Base-by-base conservation (phyloP, 345 rosid genomes). In the Adansonia digitata region DNA sequence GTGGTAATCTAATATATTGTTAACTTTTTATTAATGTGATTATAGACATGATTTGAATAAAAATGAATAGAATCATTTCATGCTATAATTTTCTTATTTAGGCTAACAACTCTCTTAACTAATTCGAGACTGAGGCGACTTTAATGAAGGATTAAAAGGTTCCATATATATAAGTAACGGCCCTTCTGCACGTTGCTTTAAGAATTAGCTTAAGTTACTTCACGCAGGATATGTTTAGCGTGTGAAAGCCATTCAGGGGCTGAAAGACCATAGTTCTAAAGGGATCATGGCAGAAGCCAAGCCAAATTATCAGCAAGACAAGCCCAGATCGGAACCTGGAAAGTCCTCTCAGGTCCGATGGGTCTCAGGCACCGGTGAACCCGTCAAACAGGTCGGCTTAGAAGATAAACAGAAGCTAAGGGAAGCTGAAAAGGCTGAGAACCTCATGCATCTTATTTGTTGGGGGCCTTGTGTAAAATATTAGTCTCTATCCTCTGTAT, bases 401-500 rank as follows among this genome's bases (percentile, higher is more conserved):
- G 53, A 13, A 3, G 75, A 72, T 40, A 40, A 72, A 57, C 49
- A 26, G 52, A 57, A 37, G 63, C 63, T 57, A 37, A 72, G 66
- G 65, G 55, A 72, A 57, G 66, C 42, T 39, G 42, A 57, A 45
- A 72, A 72, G 40, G 75, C 66, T 39, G 75, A 72, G 65, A 55
- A 72, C 29, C 20, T 72, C 64, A 15, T 57, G 55, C 67, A 72
- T 40, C 53, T 57, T 7, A 59, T 72, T 27, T 57, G 75, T 26
- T 42, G 64, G 51, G 75, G 75, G 57, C 75, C 67, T 11, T 0
- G 11, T 39, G 46, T 24, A 45, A 46, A n/a, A n/a, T n/a, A 61
- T 46, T 46, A 62, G 27, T 46, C n/a, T 60, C 18, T n/a, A n/a
- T 66, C 52, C 8, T 24, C 31, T 37, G 6, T 60, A 6, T 9